Evolutionary conservation across 352 stramenopile species (phyloP), one percentile per base, ranked within the genome.

Genomic region (Globisporangium acanthophoron): DNA sequence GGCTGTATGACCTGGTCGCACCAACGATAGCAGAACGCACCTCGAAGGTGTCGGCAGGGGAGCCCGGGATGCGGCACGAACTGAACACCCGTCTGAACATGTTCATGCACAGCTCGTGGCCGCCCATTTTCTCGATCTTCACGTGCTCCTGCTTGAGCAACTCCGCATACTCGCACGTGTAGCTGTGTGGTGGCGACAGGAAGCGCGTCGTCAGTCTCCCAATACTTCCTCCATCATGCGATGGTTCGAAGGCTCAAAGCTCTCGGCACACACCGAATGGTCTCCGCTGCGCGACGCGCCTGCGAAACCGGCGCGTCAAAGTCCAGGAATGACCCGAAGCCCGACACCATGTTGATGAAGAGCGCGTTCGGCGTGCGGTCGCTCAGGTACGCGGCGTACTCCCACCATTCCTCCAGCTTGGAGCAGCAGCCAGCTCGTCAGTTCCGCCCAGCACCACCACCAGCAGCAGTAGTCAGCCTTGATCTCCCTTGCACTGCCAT

Each of bases 331-430:
- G 97, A 97, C n/a, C 97, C 88, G 64, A 98, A 97, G 65, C 96
- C 97, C 59, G 97, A 98, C 31, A 90, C 88, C 66, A 98, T 96
- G 66, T 97, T 98, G 60, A 98, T 85, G 41, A 95, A 93, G 29
- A 97, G 70, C 1, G 89, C 88, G 66, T 97, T 96, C 57, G 94
- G 67, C 47, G 80, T 85, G 18, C 73, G 77, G 49, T 85, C 77
- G 56, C 74, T 87, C 45, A 87, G 53, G 57, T 90, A 90, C 50
- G 87, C 91, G 35, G 88, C 68, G 55, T 95, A 85, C 66, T 98
- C 96, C 92, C 92, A 98, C 93, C 93, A 98, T 47, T 96, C 69
- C 54, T 96, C 76, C 24, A 91, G 57, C 78, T 90, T 21, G 3
- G 5, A 12, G 12, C 3, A 7, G 53, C 24, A 50, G 24, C 21